These are phyloP conservation scores for Phaseolus coccineus DNA, from an alignment of 331 rosid species.

Conservation along the genomic window DNA sequence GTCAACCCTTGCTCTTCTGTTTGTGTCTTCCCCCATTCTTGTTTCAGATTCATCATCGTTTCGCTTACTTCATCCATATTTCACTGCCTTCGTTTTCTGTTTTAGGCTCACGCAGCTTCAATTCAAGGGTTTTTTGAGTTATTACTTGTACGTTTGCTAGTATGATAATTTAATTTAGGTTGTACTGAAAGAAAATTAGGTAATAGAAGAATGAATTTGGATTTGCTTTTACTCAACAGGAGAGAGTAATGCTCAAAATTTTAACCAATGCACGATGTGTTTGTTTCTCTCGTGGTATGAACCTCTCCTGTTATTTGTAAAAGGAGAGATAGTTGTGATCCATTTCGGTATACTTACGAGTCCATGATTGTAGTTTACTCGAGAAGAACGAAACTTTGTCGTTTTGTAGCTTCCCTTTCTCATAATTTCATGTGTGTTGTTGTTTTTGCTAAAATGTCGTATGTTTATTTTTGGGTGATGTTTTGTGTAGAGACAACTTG, in stretches of 20 bases:
- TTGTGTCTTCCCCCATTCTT: not conserved
- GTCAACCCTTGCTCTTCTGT: too few species aligned
- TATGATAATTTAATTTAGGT: slow-evolving; percentile 9
- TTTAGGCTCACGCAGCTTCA: not conserved
- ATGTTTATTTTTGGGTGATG: slow-evolving; percentile 5
- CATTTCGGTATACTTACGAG: slow-evolving; percentile 12
- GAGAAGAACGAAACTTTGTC: not conserved
- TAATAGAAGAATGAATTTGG: not conserved
- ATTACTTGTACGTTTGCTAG: not conserved
- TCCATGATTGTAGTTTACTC: slow-evolving; percentile 11
- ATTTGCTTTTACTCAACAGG: not conserved
- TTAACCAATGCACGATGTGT: not conserved
- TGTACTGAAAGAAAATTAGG: not conserved
- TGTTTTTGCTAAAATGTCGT: not conserved
- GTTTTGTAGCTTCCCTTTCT: slow-evolving; percentile 17
- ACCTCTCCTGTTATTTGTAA: not conserved
- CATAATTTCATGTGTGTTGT: not conserved
- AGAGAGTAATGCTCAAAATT: not conserved
- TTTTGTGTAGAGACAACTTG: slow-evolving; percentile 45
- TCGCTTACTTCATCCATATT: not conserved
- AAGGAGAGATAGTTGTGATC: slow-evolving; percentile 2
- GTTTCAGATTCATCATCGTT: not conserved
- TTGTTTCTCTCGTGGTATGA: not conserved
- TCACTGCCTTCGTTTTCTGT: not conserved
- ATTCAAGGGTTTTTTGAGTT: not conserved